Base-by-base conservation (phyloP, 78 protist species). In the Dictyostelium purpureum region DNA sequence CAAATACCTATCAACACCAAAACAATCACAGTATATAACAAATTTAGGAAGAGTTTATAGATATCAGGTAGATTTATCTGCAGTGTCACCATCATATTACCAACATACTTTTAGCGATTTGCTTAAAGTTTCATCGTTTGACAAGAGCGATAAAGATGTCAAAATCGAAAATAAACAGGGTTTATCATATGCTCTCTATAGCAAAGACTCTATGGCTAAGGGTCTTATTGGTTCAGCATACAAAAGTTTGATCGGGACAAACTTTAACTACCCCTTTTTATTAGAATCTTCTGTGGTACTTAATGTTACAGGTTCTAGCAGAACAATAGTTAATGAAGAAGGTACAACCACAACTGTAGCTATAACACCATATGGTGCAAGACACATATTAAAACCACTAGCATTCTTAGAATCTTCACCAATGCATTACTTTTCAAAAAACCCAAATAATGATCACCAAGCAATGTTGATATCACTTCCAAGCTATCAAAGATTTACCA, bases 401-500 rank as follows among this genome's bases (percentile, higher is more conserved):
- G 96, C 94, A 45, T 40, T 90, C 4, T 2, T 95, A 10, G 93
- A 95, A 7, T 4, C 54, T 7, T n/a, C 94, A 12, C 82, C 94
- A 0, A 67, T 51, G 2, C n/a, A 85, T 26, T 11, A 6, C 43
- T 54, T 90, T 9, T 76, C 85, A 3, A 35, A 79, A 52, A 85
- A 87, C 24, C 95, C 97, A 7, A 9, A 82, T 0, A 65, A 21
- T 2, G 28, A 18, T 18, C 7, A 12, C 14, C 98, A 95, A 63
- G 96, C 77, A 59, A 47, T 89, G 14, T 4, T 94, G 16, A 70
- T 90, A 0, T 79, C 96, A 11, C 21, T 97, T 18, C 94, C 96
- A n/a, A 40, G 88, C 6, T 87, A 42, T 45, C 18, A 85, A 0
- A 66, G 47, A 21, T 73, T 38, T 2, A 63, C 91, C 4, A 38